Conservation (phyloP, 352 stramenopile genomes). For the Globisporangium yorkense region DNA sequence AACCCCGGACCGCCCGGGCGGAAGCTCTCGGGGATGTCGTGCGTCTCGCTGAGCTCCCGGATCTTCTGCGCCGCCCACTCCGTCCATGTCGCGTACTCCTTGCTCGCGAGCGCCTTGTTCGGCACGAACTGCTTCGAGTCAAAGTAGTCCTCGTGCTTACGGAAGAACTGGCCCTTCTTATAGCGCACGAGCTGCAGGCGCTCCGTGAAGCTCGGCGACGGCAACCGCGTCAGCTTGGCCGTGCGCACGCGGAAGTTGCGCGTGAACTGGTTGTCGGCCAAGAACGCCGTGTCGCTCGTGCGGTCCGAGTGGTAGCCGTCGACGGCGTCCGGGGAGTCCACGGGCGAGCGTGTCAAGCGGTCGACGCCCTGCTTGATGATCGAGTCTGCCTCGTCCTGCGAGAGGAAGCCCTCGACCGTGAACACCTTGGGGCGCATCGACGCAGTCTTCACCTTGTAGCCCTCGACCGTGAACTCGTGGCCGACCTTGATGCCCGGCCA, state of each 20-base stretch:
- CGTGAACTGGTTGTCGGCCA: conserved; percentile 59
- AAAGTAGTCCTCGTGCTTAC: conserved; percentile 77
- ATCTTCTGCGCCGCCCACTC: conserved; percentile 40
- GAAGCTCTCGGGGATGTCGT: conserved; percentile 33
- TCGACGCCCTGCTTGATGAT: conserved; percentile 48
- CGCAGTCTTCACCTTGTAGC: conserved; percentile 47
- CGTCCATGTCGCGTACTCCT: conserved; percentile 43
- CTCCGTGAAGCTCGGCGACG: conserved; percentile 43
- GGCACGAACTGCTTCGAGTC: conserved; percentile 61
- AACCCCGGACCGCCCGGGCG: conserved; percentile 29
- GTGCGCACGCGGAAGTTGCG: conserved; percentile 49
- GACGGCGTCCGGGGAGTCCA: conserved; percentile 48
- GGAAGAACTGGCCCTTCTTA: conserved; percentile 63
- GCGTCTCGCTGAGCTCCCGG: conserved; percentile 11
- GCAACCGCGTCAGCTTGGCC: conserved; percentile 38
- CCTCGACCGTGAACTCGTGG: conserved; percentile 44
- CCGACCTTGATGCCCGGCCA: conserved; percentile 70
- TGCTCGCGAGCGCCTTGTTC: conserved; percentile 24
- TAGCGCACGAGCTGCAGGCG: conserved; percentile 67
- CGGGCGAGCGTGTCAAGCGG: conserved; percentile 43
- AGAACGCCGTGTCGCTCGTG: conserved; percentile 68
- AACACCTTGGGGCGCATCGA: conserved; percentile 63
- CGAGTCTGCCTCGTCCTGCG: conserved; percentile 39
- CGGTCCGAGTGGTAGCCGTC: conserved; percentile 55
- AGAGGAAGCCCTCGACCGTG: conserved; percentile 58